Conservation (phyloP, 2,329 filamentous ascomycete genomes). For the Diaporthe citri region DNA sequence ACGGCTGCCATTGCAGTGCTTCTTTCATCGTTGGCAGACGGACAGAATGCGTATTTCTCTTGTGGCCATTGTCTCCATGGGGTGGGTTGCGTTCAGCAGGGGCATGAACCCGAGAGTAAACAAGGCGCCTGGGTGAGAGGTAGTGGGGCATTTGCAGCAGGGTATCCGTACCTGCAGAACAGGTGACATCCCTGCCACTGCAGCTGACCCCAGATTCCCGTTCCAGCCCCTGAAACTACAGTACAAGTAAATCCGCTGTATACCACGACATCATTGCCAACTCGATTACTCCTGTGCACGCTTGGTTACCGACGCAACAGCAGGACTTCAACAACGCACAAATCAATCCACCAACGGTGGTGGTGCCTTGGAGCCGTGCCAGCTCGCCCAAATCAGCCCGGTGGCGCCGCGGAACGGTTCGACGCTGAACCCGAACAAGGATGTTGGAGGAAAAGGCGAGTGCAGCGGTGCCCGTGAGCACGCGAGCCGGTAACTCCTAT, state of each 20-base stretch:
- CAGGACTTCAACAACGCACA: no score
- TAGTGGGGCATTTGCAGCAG: not conserved
- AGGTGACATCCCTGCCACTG: not conserved
- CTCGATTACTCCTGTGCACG: no score
- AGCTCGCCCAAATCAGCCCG: no score
- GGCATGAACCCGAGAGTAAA: not conserved
- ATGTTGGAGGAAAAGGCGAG: no score
- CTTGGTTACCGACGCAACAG: no score
- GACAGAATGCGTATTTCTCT: no score
- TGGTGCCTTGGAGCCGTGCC: no score
- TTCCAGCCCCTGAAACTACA: no score
- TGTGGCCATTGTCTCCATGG: not conserved
- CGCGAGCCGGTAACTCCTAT: not conserved
- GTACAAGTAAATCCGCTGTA: no score
- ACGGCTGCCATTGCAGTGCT: constrained; percentile 23
- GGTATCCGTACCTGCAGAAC: not conserved
- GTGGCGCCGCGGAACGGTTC: not conserved
- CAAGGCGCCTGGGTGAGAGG: not conserved
- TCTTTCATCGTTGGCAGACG: not conserved
- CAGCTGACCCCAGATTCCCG: not conserved
- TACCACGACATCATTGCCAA: no score
- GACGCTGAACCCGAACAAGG: no score
- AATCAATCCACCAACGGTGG: no score
- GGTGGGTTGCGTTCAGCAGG: not conserved
- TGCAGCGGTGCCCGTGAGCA: not conserved